A percentile compares a stretch with the other conserved stretches of the same genome.
Conservation (phyloP, 306 rosid species). For the Cucurbita moschata region DNA sequence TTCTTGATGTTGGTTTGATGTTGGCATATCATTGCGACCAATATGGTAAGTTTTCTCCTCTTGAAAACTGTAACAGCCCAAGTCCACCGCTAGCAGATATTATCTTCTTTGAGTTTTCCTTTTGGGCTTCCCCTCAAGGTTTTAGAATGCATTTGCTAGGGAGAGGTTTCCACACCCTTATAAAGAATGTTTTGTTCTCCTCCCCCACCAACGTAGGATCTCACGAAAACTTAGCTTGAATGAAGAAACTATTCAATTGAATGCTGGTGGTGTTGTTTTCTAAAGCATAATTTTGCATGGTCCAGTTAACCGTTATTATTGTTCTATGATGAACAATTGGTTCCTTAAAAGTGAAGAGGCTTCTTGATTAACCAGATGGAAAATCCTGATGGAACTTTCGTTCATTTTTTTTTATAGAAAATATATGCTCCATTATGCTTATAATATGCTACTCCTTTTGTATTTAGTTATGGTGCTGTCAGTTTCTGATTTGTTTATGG, state of each 20-base stretch:
- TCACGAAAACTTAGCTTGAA: not conserved
- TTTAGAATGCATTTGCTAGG: too few species aligned
- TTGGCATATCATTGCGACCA: conserved; percentile 84
- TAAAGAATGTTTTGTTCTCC: too few species aligned
- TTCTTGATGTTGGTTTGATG: conserved; percentile 81
- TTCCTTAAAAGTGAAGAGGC: not conserved
- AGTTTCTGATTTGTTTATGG: conserved; percentile 13
- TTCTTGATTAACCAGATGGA: not conserved
- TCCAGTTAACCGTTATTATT: not conserved
- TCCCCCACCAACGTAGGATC: too few species aligned
- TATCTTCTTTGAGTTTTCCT: too few species aligned
- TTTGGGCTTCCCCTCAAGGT: too few species aligned
- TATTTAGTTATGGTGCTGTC: not conserved
- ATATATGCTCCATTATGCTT: not conserved
- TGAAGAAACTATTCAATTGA: not conserved
- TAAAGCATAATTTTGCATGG: not conserved
- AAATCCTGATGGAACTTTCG: not conserved
- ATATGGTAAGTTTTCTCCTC: conserved; percentile 43
- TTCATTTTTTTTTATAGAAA: not conserved
- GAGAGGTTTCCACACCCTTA: too few species aligned
- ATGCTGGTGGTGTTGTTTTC: not conserved
- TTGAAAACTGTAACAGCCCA: not conserved
- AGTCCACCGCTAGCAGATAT: too few species aligned
- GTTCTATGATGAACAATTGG: not conserved
- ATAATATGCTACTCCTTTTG: not conserved